Conservation (phyloP, 768 basidiomycete species). For the Suillus cothurnatus region DNA sequence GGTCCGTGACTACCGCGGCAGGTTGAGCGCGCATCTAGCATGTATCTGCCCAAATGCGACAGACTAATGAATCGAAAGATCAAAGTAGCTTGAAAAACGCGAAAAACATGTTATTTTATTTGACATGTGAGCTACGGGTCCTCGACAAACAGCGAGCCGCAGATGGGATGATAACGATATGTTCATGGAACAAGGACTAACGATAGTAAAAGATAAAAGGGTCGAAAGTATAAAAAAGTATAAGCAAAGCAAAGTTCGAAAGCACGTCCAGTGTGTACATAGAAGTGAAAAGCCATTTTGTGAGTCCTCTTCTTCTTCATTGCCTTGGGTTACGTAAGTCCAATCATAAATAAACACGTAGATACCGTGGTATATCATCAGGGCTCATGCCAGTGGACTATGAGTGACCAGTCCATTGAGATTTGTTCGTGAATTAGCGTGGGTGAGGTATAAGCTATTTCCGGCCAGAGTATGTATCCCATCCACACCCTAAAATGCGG, state of each 20-base stretch:
- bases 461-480: conserved; percentile 14
- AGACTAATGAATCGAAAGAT: not conserved
- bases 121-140: conserved; percentile 16
- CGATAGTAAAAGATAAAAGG: conserved; percentile 21
- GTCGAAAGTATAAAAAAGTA: conserved; percentile 8
- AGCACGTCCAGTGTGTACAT: conserved; percentile 24
- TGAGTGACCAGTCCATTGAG: conserved; percentile 16
- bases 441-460: conserved; percentile 33
- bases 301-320: conserved; percentile 21
- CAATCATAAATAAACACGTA: conserved; percentile 26
- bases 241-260: conserved; percentile 8
- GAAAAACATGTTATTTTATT: conserved; percentile 8
- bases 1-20: too few relatives aligned
- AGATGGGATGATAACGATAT: conserved; percentile 6
- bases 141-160: conserved; percentile 11
- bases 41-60: not conserved
- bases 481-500: conserved; percentile 1
- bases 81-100: not conserved
- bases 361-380: conserved; percentile 26
- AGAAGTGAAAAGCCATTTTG: conserved; percentile 30
- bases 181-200: conserved; percentile 27
- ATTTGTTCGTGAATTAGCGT: conserved; percentile 31
- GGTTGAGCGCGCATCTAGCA: not conserved
- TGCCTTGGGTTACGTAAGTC: conserved; percentile 14
- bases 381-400: conserved; percentile 23